Evolutionary conservation across 2,329 filamentous ascomycete genomes (phyloP), one percentile per base, ranked within the genome.

Genomic region (Colletotrichum sidae): DNA sequence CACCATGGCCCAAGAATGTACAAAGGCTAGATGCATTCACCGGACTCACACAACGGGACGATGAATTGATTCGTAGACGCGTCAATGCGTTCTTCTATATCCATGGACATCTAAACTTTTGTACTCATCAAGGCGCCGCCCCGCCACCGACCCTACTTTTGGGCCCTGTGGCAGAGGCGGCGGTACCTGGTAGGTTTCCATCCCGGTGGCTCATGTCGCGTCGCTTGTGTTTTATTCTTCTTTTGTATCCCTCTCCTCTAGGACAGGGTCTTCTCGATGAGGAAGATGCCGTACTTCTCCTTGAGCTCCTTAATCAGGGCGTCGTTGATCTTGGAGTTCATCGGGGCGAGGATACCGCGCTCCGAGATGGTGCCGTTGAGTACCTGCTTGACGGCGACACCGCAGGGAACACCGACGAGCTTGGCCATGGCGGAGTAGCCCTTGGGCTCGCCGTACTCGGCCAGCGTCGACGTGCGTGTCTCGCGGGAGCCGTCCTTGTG

Each of bases 361-460:
- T 92, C 85, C 51, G 81, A 85, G 67, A 94, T 88, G 3, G 88
- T 91, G 15, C 92, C 91, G 76, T 93, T 84, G 44, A 95, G 85
- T 33, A 96, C 90, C 82, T 91, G 87, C 84, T 92, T 86, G 67
- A 94, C 91, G 49, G 93, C 69, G 33, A 81, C 79, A 54, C 75
- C 80, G 65, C 79, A 81, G 6, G 92, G 91, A 5, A 94, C 84
- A 74, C 92, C 92, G 60, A 96, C 93, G 47, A 93, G 79, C 78
- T 90, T 91, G 50, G 92, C 92, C 93, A 97, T 97, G 70, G 92
- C 88, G 4, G 86, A 90, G 82, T 95, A 96, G 39, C 91, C 92
- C 70, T 88, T 85, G 63, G 91, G 90, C 73, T 89, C 89, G 76
- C 93, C 94, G 78, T 96, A 95, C 76, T 96, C 93, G 74, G 84